These are phyloP conservation scores for Coix lacrymajobi DNA, from an alignment of 176 grass and related monocot genomes.

Conservation along the genomic window DNA sequence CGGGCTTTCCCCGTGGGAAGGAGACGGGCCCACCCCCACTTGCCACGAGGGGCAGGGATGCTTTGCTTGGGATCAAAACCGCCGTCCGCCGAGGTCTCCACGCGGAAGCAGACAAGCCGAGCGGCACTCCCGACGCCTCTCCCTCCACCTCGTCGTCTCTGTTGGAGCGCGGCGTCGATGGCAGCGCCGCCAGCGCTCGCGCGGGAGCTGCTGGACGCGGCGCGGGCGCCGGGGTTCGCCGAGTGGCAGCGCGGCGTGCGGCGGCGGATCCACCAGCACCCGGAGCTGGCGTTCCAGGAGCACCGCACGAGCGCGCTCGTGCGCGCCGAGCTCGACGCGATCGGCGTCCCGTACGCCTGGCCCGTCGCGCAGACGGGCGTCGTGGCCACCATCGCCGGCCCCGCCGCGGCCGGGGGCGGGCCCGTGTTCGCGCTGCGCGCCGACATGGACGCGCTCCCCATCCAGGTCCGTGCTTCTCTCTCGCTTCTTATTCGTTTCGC, in stretches of 20 bases:
- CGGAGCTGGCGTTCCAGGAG: conserved; percentile 83
- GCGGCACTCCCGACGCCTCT: not conserved
- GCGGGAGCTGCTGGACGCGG: conserved; percentile 41
- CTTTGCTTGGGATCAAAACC: not conserved
- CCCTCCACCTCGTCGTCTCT: not conserved
- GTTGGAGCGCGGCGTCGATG: not conserved
- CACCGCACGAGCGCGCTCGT: conserved; percentile 60
- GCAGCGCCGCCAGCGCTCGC: not conserved
- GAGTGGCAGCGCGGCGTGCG: conserved; percentile 48
- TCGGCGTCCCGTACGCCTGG: conserved; percentile 59
- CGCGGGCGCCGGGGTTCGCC: conserved; percentile 49
- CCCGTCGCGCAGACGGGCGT: conserved; percentile 68
- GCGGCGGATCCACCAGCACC: conserved; percentile 66
- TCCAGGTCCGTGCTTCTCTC: conserved; percentile 36
- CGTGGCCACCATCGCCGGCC: conserved; percentile 37
- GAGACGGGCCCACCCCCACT: not conserved
- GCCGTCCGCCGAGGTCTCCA: not conserved
- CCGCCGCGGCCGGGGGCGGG: conserved; percentile 6
- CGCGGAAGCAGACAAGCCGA: not conserved
- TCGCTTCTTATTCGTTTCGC: too few species aligned
- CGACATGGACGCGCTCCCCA: conserved; percentile 90
- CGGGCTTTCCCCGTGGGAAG: not conserved
- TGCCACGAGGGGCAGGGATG: not conserved
- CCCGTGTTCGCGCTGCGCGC: conserved; percentile 71
- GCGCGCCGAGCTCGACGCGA: conserved; percentile 57